A percentile compares a stretch with the other conserved stretches of the same genome.
Conservation (phyloP, 169 alveolate species). For the Plasmodium fragile region DNA sequence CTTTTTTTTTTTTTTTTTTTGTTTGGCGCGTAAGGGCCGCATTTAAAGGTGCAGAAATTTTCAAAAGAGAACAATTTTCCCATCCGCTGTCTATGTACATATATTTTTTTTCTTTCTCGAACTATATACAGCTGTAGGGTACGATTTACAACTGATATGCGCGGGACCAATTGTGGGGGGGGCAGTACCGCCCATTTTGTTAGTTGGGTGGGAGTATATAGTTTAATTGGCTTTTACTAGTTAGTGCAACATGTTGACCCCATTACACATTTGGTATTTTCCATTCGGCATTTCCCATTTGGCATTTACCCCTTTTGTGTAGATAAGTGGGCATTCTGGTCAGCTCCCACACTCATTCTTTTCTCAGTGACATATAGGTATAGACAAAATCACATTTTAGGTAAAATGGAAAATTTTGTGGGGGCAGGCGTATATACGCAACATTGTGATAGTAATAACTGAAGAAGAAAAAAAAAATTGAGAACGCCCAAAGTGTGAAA, state of each 20-base stretch:
- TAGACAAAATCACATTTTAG: background rate
- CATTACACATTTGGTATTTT: background rate
- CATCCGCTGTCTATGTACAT: background rate
- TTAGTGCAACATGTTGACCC: background rate
- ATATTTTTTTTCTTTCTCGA: background rate
- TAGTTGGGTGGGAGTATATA: background rate
- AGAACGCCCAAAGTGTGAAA: background rate
- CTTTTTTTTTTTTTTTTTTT: background rate
- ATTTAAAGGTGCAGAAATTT: background rate
- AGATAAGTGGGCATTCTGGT: background rate
- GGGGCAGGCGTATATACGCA: background rate
- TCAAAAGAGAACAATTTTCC: background rate
- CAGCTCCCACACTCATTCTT: background rate
- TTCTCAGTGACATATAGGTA: background rate
- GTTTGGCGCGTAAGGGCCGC: background rate
- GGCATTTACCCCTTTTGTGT: background rate
- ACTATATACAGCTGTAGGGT: background rate
- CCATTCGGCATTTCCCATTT: background rate
- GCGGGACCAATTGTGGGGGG: background rate
- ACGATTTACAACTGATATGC: background rate
- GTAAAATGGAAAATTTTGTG: background rate
- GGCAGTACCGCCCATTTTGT: background rate
- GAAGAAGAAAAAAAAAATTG: background rate
- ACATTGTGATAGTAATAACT: background rate
- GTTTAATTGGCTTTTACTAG: background rate